phyloP scores from a whole-genome alignment of 2,329 filamentous ascomycete species.

The Cryphonectria japonica region DNA sequence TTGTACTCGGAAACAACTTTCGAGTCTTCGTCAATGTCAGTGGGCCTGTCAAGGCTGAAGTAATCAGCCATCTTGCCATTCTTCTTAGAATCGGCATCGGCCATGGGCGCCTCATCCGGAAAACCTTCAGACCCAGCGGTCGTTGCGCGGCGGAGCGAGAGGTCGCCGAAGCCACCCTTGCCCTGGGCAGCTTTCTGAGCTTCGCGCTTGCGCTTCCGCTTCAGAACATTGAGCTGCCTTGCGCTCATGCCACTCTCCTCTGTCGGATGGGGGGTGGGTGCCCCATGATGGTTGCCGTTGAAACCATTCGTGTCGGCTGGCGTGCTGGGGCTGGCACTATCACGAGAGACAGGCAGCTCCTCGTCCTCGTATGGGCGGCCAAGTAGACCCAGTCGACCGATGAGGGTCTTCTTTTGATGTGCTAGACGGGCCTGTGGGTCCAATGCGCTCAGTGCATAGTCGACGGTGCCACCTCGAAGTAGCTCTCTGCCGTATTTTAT shows the following conservation, averaged over 20 bases:
- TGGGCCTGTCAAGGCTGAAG: constrained; percentile 82
- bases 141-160: constrained; percentile 69
- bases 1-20: constrained; percentile 97
- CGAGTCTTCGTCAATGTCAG: constrained; percentile 81
- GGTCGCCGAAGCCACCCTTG: constrained; percentile 87
- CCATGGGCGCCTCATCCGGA: constrained; percentile 61
- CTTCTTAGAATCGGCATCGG: constrained; percentile 57
- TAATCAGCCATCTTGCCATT: constrained; percentile 77
- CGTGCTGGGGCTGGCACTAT: constrained; percentile 55
- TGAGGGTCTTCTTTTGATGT: constrained; percentile 88
- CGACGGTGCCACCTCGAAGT: constrained; percentile 82
- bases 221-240: constrained; percentile 90
- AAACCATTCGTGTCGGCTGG: constrained; percentile 45
- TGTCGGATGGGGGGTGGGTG: constrained; percentile 45
- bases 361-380: constrained; percentile 87
- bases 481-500: constrained; percentile 83
- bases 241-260: constrained; percentile 82
- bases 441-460: constrained; percentile 80
- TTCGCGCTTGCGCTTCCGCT: constrained; percentile 90
- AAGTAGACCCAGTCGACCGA: constrained; percentile 78
- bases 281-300: constrained; percentile 40
- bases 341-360: constrained; percentile 67
- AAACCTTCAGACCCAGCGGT: constrained; percentile 65
- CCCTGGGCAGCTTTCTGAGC: constrained; percentile 83
- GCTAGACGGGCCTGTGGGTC: constrained; percentile 80